These are phyloP conservation scores for Torulaspora pretoriensis DNA, from an alignment of 1,139 yeast genomes.

Conservation along the genomic window DNA sequence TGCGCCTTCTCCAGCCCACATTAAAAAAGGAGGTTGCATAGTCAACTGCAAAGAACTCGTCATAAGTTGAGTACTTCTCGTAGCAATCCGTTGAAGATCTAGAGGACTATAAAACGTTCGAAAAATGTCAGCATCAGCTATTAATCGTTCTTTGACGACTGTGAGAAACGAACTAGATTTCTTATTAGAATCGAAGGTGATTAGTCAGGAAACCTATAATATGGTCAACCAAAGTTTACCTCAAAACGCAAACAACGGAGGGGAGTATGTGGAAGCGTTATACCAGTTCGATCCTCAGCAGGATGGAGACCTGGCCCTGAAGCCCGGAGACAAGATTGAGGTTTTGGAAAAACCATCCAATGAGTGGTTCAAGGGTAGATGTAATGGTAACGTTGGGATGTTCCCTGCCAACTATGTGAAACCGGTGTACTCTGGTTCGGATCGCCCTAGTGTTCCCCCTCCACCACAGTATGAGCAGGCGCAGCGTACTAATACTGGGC, in stretches of 20 bases:
- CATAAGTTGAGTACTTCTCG: neutral
- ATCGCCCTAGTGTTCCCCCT: conserved; percentile 38
- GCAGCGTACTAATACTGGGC: conserved; percentile 7
- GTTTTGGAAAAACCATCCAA: conserved; percentile 70
- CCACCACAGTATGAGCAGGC: conserved; percentile 45
- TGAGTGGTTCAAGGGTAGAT: conserved; percentile 89
- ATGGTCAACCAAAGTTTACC: conserved; percentile 57
- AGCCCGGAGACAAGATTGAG: conserved; percentile 62
- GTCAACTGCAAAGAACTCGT: neutral
- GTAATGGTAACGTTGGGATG: conserved; percentile 62
- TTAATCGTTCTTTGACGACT: conserved; percentile 69
- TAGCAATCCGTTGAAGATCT: neutral
- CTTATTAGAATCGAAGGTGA: conserved; percentile 70
- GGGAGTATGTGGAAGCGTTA: conserved; percentile 56
- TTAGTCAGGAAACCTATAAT: conserved; percentile 54
- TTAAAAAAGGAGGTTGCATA: conserved; percentile 2
- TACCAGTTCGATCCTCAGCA: conserved; percentile 70
- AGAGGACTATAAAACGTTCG: neutral
- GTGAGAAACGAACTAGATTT: conserved; percentile 79
- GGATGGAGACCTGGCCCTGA: conserved; percentile 63
- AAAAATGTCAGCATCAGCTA: conserved; percentile 50
- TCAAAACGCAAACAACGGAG: conserved; percentile 31
- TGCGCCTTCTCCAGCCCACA: conserved; percentile 1
- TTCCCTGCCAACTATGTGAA: conserved; percentile 87
- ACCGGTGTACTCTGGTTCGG: conserved; percentile 38